Percentiles rank a stretch among this genome's conserved stretches.
These are phyloP conservation scores for Microbotryomycetes sp. DNA, from an alignment of 1,284 basidiomycete genomes.

Conservation along the genomic window DNA sequence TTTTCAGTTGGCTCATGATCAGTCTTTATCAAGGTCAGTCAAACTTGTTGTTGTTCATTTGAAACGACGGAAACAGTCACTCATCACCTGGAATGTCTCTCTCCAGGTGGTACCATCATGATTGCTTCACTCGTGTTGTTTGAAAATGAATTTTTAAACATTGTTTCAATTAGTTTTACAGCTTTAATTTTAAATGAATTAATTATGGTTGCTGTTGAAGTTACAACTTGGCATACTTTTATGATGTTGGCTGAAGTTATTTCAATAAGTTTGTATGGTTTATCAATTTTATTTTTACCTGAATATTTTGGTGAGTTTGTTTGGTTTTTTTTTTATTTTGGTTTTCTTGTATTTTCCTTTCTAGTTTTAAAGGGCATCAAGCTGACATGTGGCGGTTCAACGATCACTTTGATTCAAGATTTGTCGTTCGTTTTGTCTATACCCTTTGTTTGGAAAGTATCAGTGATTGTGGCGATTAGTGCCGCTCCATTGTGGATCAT, in stretches of 20 bases:
- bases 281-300: slow-evolving; percentile 88
- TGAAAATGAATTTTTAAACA: slow-evolving; percentile 96
- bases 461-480: slow-evolving; percentile 84
- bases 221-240: slow-evolving; percentile 72
- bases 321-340: not conserved
- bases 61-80: not conserved
- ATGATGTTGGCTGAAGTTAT: slow-evolving; percentile 91
- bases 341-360: too few species aligned
- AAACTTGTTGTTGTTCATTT: not conserved
- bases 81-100: not conserved
- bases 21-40: slow-evolving; percentile 86
- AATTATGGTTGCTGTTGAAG: slow-evolving; percentile 70
- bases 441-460: slow-evolving; percentile 91
- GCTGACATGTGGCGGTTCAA: not conserved
- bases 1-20: slow-evolving; percentile 97
- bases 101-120: slow-evolving; percentile 90
- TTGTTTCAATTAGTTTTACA: slow-evolving; percentile 96
- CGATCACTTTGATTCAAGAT: slow-evolving; percentile 53
- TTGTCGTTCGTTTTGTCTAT: slow-evolving; percentile 82
- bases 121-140: slow-evolving; percentile 92
- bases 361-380: not conserved
- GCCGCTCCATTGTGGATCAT: slow-evolving; percentile 85
- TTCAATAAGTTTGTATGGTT: slow-evolving; percentile 80
- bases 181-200: slow-evolving; percentile 93
- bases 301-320: slow-evolving; percentile 83